Evolutionary conservation across 208 protist genomes (phyloP), one percentile per base, ranked within the genome.

Genomic region (Acanthamoeba healyi): DNA sequence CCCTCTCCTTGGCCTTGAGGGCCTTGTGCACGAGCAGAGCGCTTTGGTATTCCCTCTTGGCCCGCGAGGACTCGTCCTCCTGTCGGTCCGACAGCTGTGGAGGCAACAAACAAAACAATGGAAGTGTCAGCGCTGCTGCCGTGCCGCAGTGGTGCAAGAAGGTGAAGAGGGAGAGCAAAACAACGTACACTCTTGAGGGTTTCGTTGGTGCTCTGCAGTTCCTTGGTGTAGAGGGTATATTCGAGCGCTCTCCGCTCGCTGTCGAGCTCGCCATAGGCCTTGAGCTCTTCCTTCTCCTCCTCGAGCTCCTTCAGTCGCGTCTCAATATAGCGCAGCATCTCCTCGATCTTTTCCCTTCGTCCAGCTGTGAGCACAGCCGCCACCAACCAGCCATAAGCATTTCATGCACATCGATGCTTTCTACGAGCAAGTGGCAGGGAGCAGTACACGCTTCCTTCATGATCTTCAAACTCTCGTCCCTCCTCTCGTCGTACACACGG

Each of bases 401-500:
- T n/a, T n/a, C n/a, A n/a, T n/a, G n/a, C n/a, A n/a, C n/a, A n/a
- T n/a, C n/a, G n/a, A n/a, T n/a, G n/a, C n/a, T n/a, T n/a, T n/a
- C 24, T 2, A 92, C 26, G 84, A 87, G 40, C 95, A 89, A 36
- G 95, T 42, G 36, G 36, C 34, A 34, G 58, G 58, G 34, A 63
- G 12, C 12, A 19, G 46, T 15, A 67, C 94, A 95, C 0, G 98
- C 99, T 34, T 99, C 99, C 1, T 96, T 95, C 77, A 99, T 97
- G 79, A 99, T 98, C 42, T 98, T 97, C 32, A 99, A 74, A 63
- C 97, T 99, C 94, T 99, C 98, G 26, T 91, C 95, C 12, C 99
- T 97, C 14, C 98, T 96, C 32, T 98, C 96, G 79, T 99, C 99
- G 95, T 99, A 99, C 19, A 99, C 98, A 70, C 98, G 98, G 4